These are phyloP conservation scores for Coemansia sp. DNA, from an alignment of 192 early-diverging fungal species.

Conservation along the genomic window DNA sequence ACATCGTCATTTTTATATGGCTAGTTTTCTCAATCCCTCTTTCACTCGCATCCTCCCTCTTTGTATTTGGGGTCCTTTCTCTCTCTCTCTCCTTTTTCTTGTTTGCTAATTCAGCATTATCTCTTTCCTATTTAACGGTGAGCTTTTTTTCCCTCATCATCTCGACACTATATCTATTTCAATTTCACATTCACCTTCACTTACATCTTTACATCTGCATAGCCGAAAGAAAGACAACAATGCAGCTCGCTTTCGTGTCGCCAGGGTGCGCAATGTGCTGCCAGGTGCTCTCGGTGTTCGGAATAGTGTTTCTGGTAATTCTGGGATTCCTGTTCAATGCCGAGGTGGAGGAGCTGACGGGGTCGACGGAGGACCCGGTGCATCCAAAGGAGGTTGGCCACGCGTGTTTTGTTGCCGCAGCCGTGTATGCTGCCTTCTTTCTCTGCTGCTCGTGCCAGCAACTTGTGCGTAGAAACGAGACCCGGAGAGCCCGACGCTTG, in stretches of 20 bases:
- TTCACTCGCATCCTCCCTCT: neutral
- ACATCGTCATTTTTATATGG: no score
- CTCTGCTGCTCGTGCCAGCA: conserved; percentile 57
- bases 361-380: conserved; percentile 53
- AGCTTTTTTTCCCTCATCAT: neutral
- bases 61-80: neutral
- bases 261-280: conserved; percentile 56
- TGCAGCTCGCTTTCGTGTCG: conserved; percentile 55
- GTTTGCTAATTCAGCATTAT: neutral
- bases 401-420: conserved; percentile 53
- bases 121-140: neutral
- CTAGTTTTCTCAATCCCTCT: no score
- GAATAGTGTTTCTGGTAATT: conserved; percentile 51
- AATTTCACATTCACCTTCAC: conserved; percentile 9
- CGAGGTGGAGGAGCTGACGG: conserved; percentile 52
- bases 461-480: conserved; percentile 34
- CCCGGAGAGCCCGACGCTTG: conserved; percentile 46
- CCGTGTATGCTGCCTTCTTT: conserved; percentile 50
- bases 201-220: neutral
- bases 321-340: conserved; percentile 53
- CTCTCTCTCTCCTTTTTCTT: neutral
- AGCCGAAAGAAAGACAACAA: conserved; percentile 1
- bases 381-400: conserved; percentile 55
- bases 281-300: conserved; percentile 53
- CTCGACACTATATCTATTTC: neutral